Base-by-base conservation (phyloP, 2,329 filamentous ascomycete genomes). In the Epichloe uncinata region DNA sequence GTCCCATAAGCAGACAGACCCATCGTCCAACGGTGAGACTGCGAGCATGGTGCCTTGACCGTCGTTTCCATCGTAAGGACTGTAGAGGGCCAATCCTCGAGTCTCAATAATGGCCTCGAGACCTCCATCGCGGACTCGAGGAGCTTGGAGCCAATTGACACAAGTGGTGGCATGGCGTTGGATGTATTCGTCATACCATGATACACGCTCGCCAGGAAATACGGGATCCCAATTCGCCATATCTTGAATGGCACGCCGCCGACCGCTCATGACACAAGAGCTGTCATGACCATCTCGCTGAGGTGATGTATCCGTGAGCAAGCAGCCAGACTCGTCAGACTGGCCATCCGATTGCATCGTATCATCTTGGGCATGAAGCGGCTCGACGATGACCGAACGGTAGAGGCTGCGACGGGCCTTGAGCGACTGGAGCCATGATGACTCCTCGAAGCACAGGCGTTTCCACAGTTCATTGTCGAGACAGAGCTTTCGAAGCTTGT, bases 161-260 rank as follows among this genome's bases (percentile, higher is more conserved):
- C 74, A 75, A n/a, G 88, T 73, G 0, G 83, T 81, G 1, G 81
- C 88, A 65, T 90, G 77, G 35, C 90, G 77, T 48, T 90, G 87
- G 54, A 94, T 84, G 61, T 89, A 95, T 65, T 96, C 90, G 50
- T 85, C 78, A 63, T 95, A 95, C 84, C 88, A 96, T 45, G 85
- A 81, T 18, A 90, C 73, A 40, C 72, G 72, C 66, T 96, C 89
- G 4, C 67, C 70, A 0, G 81, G 78, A 55, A 84, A 88, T 0
- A 79, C 79, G 0, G 87, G 87, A 57, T 95, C 87, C 89, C 89
- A 95, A 57, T 87, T 87, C 4, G 82, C 82, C 60, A 85, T 71
- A 51, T 87, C 76, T 46, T 81, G 75, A 1, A 61, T 50, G 33
- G 56, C 56, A 30, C 57, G 60, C 40, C 35, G 50, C 16, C 33